A percentile compares a stretch with the other conserved stretches of the same genome.
Evolutionary conservation across 2,329 filamentous ascomycete genomes (phyloP).

Genomic region (Neofusicoccum laricinum): DNA sequence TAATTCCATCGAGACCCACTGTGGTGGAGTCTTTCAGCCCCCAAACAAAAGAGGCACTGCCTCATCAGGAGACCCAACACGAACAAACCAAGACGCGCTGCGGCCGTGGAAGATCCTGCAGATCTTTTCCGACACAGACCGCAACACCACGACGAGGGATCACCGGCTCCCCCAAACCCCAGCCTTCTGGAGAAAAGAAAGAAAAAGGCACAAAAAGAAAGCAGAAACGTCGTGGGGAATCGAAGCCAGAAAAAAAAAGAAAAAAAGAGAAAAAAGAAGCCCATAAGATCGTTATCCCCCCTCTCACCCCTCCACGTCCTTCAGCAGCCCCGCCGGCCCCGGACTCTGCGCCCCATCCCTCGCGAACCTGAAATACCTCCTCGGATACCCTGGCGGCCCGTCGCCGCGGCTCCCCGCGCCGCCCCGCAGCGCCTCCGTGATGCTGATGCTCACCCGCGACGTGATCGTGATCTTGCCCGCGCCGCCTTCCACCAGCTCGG

Average conservation of each 20-base stretch:
- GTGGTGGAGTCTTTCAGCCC: too few relatives aligned
- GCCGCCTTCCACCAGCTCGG: not conserved
- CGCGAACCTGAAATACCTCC: conserved; percentile 8
- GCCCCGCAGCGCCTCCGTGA: conserved; percentile 2
- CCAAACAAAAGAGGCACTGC: too few relatives aligned
- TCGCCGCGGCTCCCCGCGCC: not conserved
- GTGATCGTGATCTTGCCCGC: not conserved
- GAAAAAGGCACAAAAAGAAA: too few relatives aligned
- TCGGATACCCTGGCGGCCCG: not conserved
- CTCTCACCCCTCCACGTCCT: not conserved
- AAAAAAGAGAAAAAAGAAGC: not conserved
- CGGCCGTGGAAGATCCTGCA: too few relatives aligned
- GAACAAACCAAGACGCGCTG: too few relatives aligned
- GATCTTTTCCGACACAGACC: too few relatives aligned
- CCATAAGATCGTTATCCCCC: not conserved
- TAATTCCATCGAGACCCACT: too few relatives aligned
- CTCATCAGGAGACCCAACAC: too few relatives aligned
- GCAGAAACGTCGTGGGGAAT: not conserved
- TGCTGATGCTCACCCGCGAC: conserved; percentile 3
- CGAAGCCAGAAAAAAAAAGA: not conserved
- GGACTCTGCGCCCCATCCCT: not conserved
- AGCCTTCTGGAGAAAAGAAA: too few relatives aligned
- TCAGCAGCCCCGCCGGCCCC: not conserved
- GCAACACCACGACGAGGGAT: too few relatives aligned
- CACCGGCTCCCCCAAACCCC: too few relatives aligned